Evolutionary conservation across 2,329 filamentous ascomycete genomes (phyloP).

Genomic region (Phoma herbarum): DNA sequence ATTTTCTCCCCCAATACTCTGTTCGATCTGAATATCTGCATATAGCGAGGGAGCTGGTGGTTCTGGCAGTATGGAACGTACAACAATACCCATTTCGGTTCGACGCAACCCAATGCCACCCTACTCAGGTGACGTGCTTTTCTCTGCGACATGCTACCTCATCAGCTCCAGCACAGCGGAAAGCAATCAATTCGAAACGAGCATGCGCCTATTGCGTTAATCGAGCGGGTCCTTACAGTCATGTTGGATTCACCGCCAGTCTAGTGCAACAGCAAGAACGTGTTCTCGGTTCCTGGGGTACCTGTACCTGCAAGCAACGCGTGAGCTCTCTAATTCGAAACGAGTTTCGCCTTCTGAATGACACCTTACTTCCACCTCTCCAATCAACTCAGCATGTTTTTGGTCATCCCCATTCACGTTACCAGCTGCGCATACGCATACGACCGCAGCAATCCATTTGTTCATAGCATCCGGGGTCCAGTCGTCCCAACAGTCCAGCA

Average conservation of each 20-base stretch:
- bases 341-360: background rate
- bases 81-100: constrained; percentile 25
- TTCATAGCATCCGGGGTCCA: too few relatives aligned
- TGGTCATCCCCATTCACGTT: background rate
- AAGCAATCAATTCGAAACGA: constrained; percentile 10
- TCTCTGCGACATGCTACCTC: constrained; percentile 6
- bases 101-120: constrained; percentile 1
- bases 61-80: constrained; percentile 14
- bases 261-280: constrained; percentile 16
- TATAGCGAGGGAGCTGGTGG: constrained; percentile 25
- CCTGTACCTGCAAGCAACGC: constrained; percentile 1
- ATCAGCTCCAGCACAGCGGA: constrained; percentile 7
- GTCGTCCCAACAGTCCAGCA: constrained; percentile 2
- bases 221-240: constrained; percentile 4
- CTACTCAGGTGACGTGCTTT: background rate
- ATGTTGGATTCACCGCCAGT: constrained; percentile 25
- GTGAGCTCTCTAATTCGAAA: background rate
- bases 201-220: background rate
- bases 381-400: background rate
- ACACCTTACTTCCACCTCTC: background rate
- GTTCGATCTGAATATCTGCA: constrained; percentile 18
- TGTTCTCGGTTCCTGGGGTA: constrained; percentile 2
- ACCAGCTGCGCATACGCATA: background rate
- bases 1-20: constrained; percentile 8
- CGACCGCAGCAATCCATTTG: background rate